These are phyloP conservation scores for Candida succiphila DNA, from an alignment of 805 yeast species.

Conservation along the genomic window DNA sequence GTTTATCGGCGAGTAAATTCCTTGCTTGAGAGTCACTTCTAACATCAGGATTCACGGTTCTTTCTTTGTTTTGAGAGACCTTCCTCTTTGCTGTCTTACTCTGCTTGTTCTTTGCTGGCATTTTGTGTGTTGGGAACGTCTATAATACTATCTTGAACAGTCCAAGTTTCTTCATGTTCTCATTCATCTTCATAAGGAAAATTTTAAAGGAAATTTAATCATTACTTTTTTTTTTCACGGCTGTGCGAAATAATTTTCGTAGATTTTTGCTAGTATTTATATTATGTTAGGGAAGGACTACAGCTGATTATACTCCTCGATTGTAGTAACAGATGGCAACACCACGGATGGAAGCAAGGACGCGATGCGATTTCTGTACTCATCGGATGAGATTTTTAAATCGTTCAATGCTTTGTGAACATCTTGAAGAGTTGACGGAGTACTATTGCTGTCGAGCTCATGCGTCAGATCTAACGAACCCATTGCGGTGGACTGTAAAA, in stretches of 20 bases:
- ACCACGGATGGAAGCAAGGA: too few relatives aligned
- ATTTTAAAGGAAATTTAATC: too few relatives aligned
- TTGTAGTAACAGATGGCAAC: too few relatives aligned
- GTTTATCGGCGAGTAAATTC: slow-evolving; percentile 49
- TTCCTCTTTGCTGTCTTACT: slow-evolving; percentile 50
- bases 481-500: slow-evolving; percentile 17
- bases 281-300: too few relatives aligned
- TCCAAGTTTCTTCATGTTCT: not conserved
- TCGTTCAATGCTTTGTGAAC: too few relatives aligned
- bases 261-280: too few relatives aligned
- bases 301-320: too few relatives aligned
- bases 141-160: not conserved
- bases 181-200: not conserved
- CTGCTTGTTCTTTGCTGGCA: slow-evolving; percentile 29
- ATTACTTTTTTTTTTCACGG: too few relatives aligned
- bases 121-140: slow-evolving; percentile 1
- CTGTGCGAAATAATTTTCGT: too few relatives aligned
- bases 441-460: slow-evolving; percentile 9
- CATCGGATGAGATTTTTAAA: too few relatives aligned
- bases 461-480: slow-evolving; percentile 11
- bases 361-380: too few relatives aligned
- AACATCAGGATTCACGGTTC: slow-evolving; percentile 58
- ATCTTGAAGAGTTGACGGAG: too few relatives aligned
- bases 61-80: slow-evolving; percentile 38
- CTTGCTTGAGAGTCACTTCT: slow-evolving; percentile 57